Percentiles rank a stretch among this genome's conserved stretches.
Evolutionary conservation across 169 alveolate species (phyloP).

Genomic region (Theileria orientalis): DNA sequence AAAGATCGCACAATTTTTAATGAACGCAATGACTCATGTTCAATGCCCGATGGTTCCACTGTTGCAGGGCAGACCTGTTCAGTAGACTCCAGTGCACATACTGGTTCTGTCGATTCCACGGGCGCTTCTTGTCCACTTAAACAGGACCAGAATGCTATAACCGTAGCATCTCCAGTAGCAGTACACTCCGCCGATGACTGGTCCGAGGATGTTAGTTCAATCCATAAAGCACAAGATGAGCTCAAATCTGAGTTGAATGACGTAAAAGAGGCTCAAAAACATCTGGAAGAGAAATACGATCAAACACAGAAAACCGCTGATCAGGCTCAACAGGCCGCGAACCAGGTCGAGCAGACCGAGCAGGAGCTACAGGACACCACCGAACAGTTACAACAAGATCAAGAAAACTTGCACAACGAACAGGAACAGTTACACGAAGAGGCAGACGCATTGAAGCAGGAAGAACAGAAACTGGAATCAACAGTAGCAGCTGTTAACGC

Average conservation of each 20-base stretch:
- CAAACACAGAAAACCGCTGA: not conserved
- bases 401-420: slow-evolving; percentile 1
- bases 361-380: not conserved
- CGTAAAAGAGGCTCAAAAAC: not conserved
- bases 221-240: not conserved
- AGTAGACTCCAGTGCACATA: not conserved
- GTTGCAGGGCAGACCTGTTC: slow-evolving; percentile 3
- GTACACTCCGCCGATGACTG: not conserved
- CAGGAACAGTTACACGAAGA: not conserved
- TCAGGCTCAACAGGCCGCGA: not conserved
- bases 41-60: not conserved
- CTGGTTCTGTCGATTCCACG: not conserved
- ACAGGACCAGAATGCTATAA: not conserved
- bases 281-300: not conserved
- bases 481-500: not conserved
- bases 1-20: slow-evolving; percentile 6
- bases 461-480: slow-evolving; percentile 12
- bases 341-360: slow-evolving; percentile 1
- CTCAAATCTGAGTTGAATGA: not conserved
- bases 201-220: not conserved
- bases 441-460: slow-evolving; percentile 18
- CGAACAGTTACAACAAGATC: not conserved
- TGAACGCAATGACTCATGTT: not conserved
- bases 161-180: not conserved
- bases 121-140: not conserved